phyloP scores from a whole-genome alignment of 2,329 filamentous ascomycete species.

The Hypoxylon sp. region DNA sequence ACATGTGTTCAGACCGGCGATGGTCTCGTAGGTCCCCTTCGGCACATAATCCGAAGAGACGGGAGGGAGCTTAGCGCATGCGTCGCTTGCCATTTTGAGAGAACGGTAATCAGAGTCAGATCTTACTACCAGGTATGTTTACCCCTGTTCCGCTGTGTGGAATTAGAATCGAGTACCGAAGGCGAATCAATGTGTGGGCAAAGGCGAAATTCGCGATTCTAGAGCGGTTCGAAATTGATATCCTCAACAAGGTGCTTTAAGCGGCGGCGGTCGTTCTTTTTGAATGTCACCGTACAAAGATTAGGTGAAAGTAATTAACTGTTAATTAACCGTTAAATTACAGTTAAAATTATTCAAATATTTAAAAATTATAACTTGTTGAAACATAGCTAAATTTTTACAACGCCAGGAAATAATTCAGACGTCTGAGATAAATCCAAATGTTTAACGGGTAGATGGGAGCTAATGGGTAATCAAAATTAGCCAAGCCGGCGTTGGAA shows the following conservation, averaged over 20 bases:
- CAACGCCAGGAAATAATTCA: no score
- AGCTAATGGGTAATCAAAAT: no score
- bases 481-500: no score
- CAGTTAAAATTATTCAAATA: no score
- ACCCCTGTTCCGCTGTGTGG: neutral
- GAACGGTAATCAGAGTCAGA: neutral
- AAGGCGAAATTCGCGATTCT: neutral
- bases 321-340: no score
- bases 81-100: conserved; percentile 37
- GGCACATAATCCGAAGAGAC: conserved; percentile 55
- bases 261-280: neutral
- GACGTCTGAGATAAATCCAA: no score
- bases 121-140: neutral
- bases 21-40: conserved; percentile 55
- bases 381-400: no score
- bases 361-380: no score
- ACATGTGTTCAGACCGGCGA: conserved; percentile 59
- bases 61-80: conserved; percentile 53
- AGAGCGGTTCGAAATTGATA: neutral
- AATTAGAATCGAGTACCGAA: neutral
- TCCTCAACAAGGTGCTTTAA: neutral
- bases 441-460: no score
- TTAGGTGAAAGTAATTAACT: no score
- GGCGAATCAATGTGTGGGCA: neutral
- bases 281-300: no score